Conservation (phyloP, 1,284 basidiomycete genomes). For the Prillingera fragicola region DNA sequence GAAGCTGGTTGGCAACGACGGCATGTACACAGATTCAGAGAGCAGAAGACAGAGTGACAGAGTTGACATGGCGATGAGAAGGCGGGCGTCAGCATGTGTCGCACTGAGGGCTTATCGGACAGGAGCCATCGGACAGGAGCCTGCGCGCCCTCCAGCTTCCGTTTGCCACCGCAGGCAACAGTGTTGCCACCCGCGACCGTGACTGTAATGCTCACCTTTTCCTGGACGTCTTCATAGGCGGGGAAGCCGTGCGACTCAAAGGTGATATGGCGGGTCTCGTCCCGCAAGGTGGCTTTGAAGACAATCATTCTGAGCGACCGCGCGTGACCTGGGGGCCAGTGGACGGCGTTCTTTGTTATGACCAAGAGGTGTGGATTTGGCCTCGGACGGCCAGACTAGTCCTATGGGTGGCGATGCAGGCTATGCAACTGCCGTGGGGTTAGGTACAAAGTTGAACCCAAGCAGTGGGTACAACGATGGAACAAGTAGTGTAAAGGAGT, state of each 20-base stretch:
- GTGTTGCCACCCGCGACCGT: slow-evolving; percentile 8
- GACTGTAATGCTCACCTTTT: slow-evolving; percentile 32
- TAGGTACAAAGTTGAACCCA: too few species aligned
- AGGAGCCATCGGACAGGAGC: too few species aligned
- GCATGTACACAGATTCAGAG: neutral
- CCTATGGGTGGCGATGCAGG: too few species aligned
- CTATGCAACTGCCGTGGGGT: too few species aligned
- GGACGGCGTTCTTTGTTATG: too few species aligned
- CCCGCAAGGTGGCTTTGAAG: slow-evolving; percentile 46
- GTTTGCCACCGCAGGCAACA: neutral
- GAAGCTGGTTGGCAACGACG: slow-evolving; percentile 29
- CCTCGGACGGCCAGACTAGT: too few species aligned
- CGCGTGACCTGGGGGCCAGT: neutral
- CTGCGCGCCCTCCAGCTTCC: neutral
- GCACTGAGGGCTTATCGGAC: too few species aligned
- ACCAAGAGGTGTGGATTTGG: too few species aligned
- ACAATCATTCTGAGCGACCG: slow-evolving; percentile 33
- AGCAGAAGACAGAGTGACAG: neutral
- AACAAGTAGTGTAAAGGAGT: too few species aligned
- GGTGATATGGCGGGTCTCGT: slow-evolving; percentile 44
- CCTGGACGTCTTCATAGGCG: slow-evolving; percentile 37
- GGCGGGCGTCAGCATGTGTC: neutral
- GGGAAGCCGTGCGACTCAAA: slow-evolving; percentile 42
- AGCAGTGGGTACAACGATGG: too few species aligned
- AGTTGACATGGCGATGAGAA: neutral